Base-by-base conservation (phyloP, 2,329 filamentous ascomycete species). In the Cucurbitaria berberidis region DNA sequence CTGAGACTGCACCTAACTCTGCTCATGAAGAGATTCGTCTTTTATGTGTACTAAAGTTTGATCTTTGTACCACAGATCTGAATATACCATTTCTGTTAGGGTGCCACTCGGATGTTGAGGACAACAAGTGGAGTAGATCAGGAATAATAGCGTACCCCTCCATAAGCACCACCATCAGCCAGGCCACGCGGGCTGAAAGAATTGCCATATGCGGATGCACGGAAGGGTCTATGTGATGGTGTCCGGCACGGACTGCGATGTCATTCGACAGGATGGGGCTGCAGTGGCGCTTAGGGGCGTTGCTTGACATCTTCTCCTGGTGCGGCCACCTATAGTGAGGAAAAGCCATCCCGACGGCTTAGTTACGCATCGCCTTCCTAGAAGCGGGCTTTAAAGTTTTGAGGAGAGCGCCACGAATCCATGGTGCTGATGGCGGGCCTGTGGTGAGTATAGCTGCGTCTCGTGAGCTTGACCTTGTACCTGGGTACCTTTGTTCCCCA, bases 301-400 rank as follows among this genome's bases (percentile, higher is more conserved):
- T 54, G n/a, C 54, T 55, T 21, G 45, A 45, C 27, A 35, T 57
- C 30, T 49, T 36, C 51, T 30, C 42, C 43, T 60, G 49, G 62
- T 62, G 58, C 50, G 46, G 60, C 62, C 41, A 46, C 48, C 58
- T 55, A 66, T 51, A 5, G 30, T 55, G 55, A n/a, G 47, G 30
- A 55, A 39, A 32, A 45, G 16, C 13, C 24, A 29, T 41, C 41
- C 32, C 41, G 30, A 39, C 42, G 42, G 30, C 42, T 42, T 34
- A 40, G 48, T 57, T 42, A 34, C 53, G 55, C 56, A 46, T 53
- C 45, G 35, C 41, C 32, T 50, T 51, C 24, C 53, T 46, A 27
- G 22, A 43, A 32, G 54, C 45, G 48, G 46, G 30, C 39, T 48
- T 57, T 51, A 55, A 57, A 51, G 40, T 66, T 64, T 42, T 56